Percentiles rank a stretch among this genome's conserved stretches.
phyloP scores from a whole-genome alignment of 805 yeast species.

The Pichia ethanolica region DNA sequence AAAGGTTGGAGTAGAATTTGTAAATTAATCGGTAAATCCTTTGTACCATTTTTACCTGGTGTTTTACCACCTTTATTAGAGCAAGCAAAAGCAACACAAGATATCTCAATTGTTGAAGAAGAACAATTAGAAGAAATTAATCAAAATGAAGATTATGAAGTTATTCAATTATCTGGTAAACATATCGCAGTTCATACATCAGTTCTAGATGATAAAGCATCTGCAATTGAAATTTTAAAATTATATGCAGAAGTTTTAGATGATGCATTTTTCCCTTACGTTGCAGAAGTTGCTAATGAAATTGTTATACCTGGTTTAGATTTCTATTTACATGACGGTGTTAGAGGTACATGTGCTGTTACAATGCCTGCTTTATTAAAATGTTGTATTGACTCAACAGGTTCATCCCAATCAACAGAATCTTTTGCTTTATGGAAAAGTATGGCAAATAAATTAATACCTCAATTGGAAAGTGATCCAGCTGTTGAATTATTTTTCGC shows the following conservation, averaged over 20 bases:
- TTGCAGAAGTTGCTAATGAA: conserved; percentile 65
- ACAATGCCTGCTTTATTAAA: conserved; percentile 71
- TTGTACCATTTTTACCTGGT: conserved; percentile 71
- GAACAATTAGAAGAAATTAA: conserved; percentile 76
- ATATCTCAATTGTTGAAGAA: conserved; percentile 81
- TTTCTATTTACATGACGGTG: conserved; percentile 90
- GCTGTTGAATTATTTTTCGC: conserved; percentile 75
- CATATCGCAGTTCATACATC: conserved; percentile 94
- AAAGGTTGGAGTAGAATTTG: conserved; percentile 97
- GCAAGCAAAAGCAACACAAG: conserved; percentile 86
- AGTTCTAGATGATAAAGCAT: conserved; percentile 85
- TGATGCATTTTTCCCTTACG: conserved; percentile 77
- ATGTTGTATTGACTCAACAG: conserved; percentile 51
- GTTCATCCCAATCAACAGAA: conserved; percentile 45
- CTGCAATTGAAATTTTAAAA: conserved; percentile 82
- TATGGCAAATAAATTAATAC: conserved; percentile 59
- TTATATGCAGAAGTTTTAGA: conserved; percentile 80
- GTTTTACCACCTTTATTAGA: conserved; percentile 85
- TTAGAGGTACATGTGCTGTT: conserved; percentile 83
- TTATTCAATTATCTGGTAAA: conserved; percentile 82
- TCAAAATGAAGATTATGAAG: conserved; percentile 91
- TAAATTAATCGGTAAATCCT: conserved; percentile 74
- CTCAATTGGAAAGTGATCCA: conserved; percentile 68
- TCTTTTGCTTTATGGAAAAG: conserved; percentile 65
- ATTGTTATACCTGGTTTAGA: conserved; percentile 84